phyloP scores from a whole-genome alignment of 352 stramenopile species.

The Phytophthora hybrid region DNA sequence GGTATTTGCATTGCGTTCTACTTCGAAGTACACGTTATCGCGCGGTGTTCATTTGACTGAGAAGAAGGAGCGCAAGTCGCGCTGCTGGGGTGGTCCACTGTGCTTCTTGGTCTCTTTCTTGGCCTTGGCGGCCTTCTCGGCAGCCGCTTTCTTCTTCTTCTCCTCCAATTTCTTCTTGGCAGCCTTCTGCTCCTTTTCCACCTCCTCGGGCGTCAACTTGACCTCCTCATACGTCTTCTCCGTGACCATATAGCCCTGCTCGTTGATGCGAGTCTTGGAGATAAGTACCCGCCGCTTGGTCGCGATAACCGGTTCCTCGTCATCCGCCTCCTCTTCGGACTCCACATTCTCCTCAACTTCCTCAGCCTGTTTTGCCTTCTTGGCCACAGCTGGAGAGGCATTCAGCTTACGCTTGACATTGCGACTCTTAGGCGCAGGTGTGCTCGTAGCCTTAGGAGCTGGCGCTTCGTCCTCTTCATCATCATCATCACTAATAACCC shows the following conservation, averaged over 20 bases:
- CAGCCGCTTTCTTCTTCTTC: constrained; percentile 56
- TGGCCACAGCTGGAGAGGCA: constrained; percentile 38
- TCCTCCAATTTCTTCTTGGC: constrained; percentile 49
- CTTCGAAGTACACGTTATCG: no score
- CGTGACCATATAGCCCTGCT: constrained; percentile 88
- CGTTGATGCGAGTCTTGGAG: constrained; percentile 81
- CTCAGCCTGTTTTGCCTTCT: constrained; percentile 30
- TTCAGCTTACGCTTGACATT: constrained; percentile 63
- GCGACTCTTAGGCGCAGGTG: constrained; percentile 32
- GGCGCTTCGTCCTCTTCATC: constrained; percentile 49
- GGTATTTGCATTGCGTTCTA: constrained; percentile 33
- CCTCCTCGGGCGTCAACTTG: constrained; percentile 65
- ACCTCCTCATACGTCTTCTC: constrained; percentile 81
- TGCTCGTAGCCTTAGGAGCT: constrained; percentile 18
- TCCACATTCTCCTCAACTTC: constrained; percentile 22
- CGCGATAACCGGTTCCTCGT: constrained; percentile 35
- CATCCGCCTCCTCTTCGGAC: constrained; percentile 41
- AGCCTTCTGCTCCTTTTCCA: constrained; percentile 57
- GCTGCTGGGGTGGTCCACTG: constrained; percentile 64
- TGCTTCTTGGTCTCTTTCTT: constrained; percentile 64
- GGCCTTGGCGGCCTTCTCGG: constrained; percentile 47
- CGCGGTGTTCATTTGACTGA: constrained; percentile 34
- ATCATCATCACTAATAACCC: constrained; percentile 78
- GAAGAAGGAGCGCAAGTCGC: constrained; percentile 79
- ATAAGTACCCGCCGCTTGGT: constrained; percentile 68